Conservation (phyloP, 805 yeast genomes). For the Maudiozyma barnettii region DNA sequence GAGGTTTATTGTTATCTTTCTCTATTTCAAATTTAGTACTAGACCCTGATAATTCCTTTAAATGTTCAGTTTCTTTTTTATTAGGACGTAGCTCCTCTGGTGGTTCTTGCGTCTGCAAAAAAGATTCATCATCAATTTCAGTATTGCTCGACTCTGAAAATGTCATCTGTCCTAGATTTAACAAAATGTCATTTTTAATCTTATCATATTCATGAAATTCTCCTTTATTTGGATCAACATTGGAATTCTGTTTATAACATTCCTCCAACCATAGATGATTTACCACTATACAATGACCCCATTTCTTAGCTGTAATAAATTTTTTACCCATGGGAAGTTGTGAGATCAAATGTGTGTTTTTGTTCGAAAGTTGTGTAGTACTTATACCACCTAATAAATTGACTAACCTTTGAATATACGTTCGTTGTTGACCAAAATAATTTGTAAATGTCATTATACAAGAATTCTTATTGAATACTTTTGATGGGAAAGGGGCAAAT, state of each 20-base stretch:
- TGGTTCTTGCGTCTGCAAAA: neutral
- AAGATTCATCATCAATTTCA: neutral
- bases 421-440: constrained; percentile 77
- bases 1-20: neutral
- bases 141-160: neutral
- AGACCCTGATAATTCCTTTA: neutral
- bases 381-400: constrained; percentile 66
- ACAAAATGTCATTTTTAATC: constrained; percentile 8
- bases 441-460: constrained; percentile 61
- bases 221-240: constrained; percentile 2
- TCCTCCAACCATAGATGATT: constrained; percentile 89
- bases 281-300: constrained; percentile 48
- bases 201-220: constrained; percentile 6
- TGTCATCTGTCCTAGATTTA: constrained; percentile 9
- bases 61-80: neutral
- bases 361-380: constrained; percentile 52
- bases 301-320: constrained; percentile 59
- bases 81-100: neutral
- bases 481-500: constrained; percentile 54
- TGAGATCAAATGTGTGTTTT: constrained; percentile 65
- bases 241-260: constrained; percentile 34
- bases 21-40: neutral
- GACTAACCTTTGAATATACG: constrained; percentile 56
- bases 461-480: constrained; percentile 43
- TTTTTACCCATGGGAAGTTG: constrained; percentile 64